These are phyloP conservation scores for Neurospora intermedia DNA, from an alignment of 495 filamentous ascomycete genomes.

Conservation along the genomic window DNA sequence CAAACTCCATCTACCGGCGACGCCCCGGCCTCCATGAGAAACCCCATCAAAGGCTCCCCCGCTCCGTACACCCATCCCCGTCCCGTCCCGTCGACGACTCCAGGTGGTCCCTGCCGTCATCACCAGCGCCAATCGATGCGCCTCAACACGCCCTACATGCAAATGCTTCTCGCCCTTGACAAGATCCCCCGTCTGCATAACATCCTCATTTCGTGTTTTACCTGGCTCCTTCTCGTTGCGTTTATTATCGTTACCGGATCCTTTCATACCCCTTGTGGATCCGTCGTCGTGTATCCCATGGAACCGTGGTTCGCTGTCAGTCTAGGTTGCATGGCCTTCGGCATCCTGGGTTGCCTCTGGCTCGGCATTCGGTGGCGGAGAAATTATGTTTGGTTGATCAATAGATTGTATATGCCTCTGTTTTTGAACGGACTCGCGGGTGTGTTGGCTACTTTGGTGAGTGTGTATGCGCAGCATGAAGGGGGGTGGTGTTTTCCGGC, in stretches of 20 bases:
- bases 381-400: slow-evolving; percentile 38
- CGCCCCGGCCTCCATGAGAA: not conserved
- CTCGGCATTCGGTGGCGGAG: slow-evolving; percentile 19
- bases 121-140: not conserved
- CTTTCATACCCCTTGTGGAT: slow-evolving; percentile 10
- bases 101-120: not conserved
- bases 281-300: not conserved
- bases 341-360: slow-evolving; percentile 7
- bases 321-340: slow-evolving; percentile 18
- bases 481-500: slow-evolving; percentile 38
- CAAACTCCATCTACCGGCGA: not conserved
- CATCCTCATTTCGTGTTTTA: slow-evolving; percentile 21
- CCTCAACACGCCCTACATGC: slow-evolving; percentile 25
- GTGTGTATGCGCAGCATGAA: slow-evolving; percentile 36
- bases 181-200: slow-evolving; percentile 26
- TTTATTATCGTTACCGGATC: slow-evolving; percentile 33
- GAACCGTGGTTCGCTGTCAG: slow-evolving; percentile 17
- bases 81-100: not conserved
- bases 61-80: not conserved
- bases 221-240: slow-evolving; percentile 30
- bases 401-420: slow-evolving; percentile 31
- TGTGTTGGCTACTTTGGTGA: slow-evolving; percentile 35
- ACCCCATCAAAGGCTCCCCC: not conserved
- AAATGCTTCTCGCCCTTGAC: slow-evolving; percentile 29
- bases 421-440: slow-evolving; percentile 38